Base-by-base conservation (phyloP, 2,329 filamentous ascomycete genomes). In the Biscogniauxia sp. region DNA sequence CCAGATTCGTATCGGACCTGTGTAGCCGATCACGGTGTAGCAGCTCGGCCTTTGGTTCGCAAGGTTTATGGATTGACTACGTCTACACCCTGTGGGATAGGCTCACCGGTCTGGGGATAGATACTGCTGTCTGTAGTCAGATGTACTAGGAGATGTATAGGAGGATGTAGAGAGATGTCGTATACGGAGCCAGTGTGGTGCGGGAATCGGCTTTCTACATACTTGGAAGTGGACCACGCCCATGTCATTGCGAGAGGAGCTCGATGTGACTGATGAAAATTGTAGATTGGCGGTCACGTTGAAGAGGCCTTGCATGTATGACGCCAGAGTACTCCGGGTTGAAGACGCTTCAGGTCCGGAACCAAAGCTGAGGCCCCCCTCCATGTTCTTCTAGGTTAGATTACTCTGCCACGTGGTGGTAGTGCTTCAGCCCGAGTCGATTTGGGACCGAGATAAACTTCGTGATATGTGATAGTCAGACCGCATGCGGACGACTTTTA, bases 401-500 rank as follows among this genome's bases (percentile, higher is more conserved):
- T 56, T 32, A 37, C 9, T 52, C 41, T 20, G 54, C 62, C 62
- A 65, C 64, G 63, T 65, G 63, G 64, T 53, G 50, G 45, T 62
- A 53, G 50, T 56, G 54, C 50, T 53, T 61, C 15, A n/a, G 49
- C 53, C 59, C 56, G 54, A 15, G 20, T 57, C 53, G 20, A 32
- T 54, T 54, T 54, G 32, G 15, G 52, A 8, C 32, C 25, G 32
- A 54, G 52, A 54, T 54, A 20, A 26, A 32, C 32, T 54, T 32
- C 32, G 51, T 51, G 51, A 54, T 57, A 56, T 58, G 53, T 25
- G 58, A 60, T 62, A 32, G 11, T 61, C 58, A 56, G 55, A 58
- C 56, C 58, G 58, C 41, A 51, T 53, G 37, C 11, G 37, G 37
- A 9, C 5, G 17, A 6, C 15, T 45, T n/a, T 45, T 41, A 26